A percentile compares a stretch with the other conserved stretches of the same genome.
phyloP scores from a whole-genome alignment of 2,329 filamentous ascomycete genomes.

The Orbilia brochopaga region DNA sequence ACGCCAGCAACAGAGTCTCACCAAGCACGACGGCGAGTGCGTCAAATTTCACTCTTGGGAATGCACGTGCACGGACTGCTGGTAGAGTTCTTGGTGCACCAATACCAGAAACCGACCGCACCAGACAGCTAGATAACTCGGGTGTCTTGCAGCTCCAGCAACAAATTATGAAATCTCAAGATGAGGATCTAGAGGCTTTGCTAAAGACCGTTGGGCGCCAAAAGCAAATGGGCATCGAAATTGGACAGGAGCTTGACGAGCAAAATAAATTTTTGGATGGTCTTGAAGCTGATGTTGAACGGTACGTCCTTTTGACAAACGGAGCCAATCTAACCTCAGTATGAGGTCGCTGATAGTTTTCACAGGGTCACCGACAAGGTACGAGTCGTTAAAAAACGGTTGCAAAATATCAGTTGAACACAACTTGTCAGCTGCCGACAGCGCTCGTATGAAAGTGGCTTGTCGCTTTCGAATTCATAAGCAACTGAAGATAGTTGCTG shows the following conservation, averaged over 20 bases:
- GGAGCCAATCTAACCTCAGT: neutral
- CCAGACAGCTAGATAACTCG: slow-evolving; percentile 75
- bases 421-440: too few species aligned
- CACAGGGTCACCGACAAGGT: slow-evolving; percentile 37
- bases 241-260: slow-evolving; percentile 73
- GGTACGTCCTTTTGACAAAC: slow-evolving; percentile 48
- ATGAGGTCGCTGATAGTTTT: slow-evolving; percentile 1
- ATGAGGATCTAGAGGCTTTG: slow-evolving; percentile 72
- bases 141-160: slow-evolving; percentile 76
- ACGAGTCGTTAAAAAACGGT: slow-evolving; percentile 42
- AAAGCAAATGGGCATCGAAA: slow-evolving; percentile 77
- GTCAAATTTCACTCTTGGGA: slow-evolving; percentile 53
- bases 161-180: slow-evolving; percentile 76
- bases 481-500: too few species aligned
- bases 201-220: slow-evolving; percentile 73
- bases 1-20: slow-evolving; percentile 53
- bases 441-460: too few species aligned
- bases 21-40: slow-evolving; percentile 30
- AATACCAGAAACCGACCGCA: slow-evolving; percentile 75
- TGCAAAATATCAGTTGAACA: slow-evolving; percentile 35
- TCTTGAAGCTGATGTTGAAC: slow-evolving; percentile 70
- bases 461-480: too few species aligned
- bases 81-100: slow-evolving; percentile 76
- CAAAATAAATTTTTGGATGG: slow-evolving; percentile 74
- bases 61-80: slow-evolving; percentile 56